These are phyloP conservation scores for Aspergillus calidoustus DNA, from an alignment of 2,329 filamentous ascomycete genomes.

Conservation along the genomic window DNA sequence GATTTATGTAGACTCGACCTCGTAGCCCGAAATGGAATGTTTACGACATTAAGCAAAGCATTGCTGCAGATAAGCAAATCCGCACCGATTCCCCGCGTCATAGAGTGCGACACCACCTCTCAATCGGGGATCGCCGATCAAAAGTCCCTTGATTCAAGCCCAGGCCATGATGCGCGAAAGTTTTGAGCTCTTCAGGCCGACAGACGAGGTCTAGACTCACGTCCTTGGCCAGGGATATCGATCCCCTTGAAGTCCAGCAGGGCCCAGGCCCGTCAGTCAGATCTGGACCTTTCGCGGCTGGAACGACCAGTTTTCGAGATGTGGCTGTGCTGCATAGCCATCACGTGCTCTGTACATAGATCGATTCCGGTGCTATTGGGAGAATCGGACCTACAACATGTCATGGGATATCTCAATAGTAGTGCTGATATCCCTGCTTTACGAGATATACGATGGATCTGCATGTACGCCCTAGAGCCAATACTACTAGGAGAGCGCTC, in stretches of 20 bases:
- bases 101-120: neutral
- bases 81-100: neutral
- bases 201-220: conserved; percentile 35
- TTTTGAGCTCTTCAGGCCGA: conserved; percentile 9
- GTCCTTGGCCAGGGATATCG: conserved; percentile 23
- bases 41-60: neutral
- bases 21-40: neutral
- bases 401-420: no score
- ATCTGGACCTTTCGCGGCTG: conserved; percentile 37
- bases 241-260: conserved; percentile 28
- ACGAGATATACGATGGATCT: no score
- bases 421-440: no score
- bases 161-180: neutral
- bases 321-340: conserved; percentile 14
- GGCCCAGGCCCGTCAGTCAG: conserved; percentile 34
- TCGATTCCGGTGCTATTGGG: neutral
- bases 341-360: conserved; percentile 13
- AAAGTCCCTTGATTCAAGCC: conserved; percentile 9
- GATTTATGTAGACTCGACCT: neutral
- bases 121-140: conserved; percentile 16
- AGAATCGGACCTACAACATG: no score
- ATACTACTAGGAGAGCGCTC: no score
- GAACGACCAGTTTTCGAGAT: conserved; percentile 13
- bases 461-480: no score
- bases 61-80: neutral